Evolutionary conservation across 495 filamentous ascomycete genomes (phyloP).

Genomic region (Daldinia concentrica): DNA sequence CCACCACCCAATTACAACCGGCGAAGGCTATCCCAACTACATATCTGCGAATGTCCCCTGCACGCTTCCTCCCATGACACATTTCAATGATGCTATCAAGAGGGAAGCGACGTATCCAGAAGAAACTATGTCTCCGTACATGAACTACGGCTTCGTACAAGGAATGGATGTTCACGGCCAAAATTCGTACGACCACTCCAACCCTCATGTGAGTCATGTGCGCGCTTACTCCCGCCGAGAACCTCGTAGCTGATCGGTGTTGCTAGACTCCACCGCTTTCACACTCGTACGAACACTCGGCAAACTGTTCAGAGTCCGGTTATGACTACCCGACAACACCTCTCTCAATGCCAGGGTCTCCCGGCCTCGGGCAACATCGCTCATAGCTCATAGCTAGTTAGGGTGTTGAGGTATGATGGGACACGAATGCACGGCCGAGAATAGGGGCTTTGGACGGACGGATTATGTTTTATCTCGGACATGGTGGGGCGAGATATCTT

Average conservation of each 20-base stretch:
- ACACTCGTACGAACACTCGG: constrained; percentile 81
- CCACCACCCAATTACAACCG: constrained; percentile 67
- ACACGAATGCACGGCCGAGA: not conserved
- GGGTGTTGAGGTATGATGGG: not conserved
- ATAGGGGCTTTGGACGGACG: constrained; percentile 17
- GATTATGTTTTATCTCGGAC: constrained; percentile 26
- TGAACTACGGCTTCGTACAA: constrained; percentile 78
- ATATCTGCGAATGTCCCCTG: constrained; percentile 63
- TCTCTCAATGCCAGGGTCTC: constrained; percentile 72
- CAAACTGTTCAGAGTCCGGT: constrained; percentile 66
- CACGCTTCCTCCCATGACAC: constrained; percentile 72
- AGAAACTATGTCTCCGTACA: constrained; percentile 76
- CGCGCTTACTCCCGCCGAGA: constrained; percentile 51
- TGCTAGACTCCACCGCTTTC: constrained; percentile 85
- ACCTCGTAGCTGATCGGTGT: constrained; percentile 59
- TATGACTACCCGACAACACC: constrained; percentile 73
- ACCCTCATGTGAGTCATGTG: constrained; percentile 72
- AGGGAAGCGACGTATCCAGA: constrained; percentile 63
- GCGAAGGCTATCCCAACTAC: constrained; percentile 71
- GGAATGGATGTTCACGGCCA: constrained; percentile 74
- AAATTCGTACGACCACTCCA: constrained; percentile 69
- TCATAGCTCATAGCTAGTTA: constrained; percentile 12
- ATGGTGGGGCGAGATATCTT: constrained; percentile 31
- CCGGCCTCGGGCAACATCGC: constrained; percentile 56
- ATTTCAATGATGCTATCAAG: constrained; percentile 70